phyloP scores from a whole-genome alignment of 805 yeast species.

The Ogataea nitratoaversa region DNA sequence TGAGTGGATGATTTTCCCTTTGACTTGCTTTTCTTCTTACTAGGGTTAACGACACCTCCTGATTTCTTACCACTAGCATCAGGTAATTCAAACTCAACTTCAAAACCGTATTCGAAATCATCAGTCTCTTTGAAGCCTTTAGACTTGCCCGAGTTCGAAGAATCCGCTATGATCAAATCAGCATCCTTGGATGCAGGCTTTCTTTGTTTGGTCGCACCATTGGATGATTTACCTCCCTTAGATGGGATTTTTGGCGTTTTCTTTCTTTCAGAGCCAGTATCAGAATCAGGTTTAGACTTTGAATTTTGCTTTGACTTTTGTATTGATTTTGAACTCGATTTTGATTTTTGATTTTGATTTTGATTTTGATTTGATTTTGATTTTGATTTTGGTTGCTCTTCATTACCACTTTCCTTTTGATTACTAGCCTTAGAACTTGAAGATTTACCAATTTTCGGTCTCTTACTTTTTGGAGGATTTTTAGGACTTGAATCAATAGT shows the following conservation, averaged over 20 bases:
- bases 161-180: constrained; percentile 18
- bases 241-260: neutral
- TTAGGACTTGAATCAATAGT: neutral
- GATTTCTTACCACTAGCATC: neutral
- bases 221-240: constrained; percentile 2
- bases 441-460: neutral
- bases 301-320: too few species aligned
- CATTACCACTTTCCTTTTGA: too few species aligned
- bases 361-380: neutral
- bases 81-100: neutral
- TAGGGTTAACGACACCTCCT: too few species aligned
- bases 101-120: constrained; percentile 7
- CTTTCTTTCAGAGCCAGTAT: too few species aligned
- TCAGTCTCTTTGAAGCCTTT: constrained; percentile 26
- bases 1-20: neutral
- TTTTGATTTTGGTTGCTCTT: too few species aligned
- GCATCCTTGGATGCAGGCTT: constrained; percentile 15
- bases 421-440: too few species aligned
- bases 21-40: too few species aligned
- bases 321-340: too few species aligned
- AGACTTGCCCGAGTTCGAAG: constrained; percentile 15
- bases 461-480: neutral
- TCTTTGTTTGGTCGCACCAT: too few species aligned
- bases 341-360: neutral
- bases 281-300: too few species aligned